phyloP scores from a whole-genome alignment of 1,284 basidiomycete species.

The Retiboletus fuscus region DNA sequence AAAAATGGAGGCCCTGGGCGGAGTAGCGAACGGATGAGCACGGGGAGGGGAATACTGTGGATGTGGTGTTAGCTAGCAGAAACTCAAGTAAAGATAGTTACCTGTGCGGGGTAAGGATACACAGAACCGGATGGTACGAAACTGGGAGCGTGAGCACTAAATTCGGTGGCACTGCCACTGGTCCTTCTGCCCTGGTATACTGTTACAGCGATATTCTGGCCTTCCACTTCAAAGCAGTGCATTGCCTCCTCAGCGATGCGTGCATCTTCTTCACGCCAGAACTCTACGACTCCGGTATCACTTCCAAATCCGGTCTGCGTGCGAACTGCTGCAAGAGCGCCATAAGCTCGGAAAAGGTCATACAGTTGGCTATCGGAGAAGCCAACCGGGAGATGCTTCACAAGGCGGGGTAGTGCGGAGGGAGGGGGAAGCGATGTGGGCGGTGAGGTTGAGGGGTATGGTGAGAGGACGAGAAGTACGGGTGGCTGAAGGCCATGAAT shows the following conservation, averaged over 20 bases:
- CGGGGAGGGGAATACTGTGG: slow-evolving; percentile 73
- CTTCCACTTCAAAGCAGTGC: slow-evolving; percentile 84
- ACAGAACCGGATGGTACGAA: slow-evolving; percentile 77
- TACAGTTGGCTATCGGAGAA: slow-evolving; percentile 82
- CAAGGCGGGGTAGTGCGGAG: slow-evolving; percentile 76
- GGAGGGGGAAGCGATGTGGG: slow-evolving; percentile 79
- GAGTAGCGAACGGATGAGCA: slow-evolving; percentile 52
- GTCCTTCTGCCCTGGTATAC: slow-evolving; percentile 75
- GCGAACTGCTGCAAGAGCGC: slow-evolving; percentile 76
- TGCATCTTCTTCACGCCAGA: slow-evolving; percentile 91
- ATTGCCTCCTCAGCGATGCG: slow-evolving; percentile 79
- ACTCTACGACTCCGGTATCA: slow-evolving; percentile 83
- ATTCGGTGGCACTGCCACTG: slow-evolving; percentile 66
- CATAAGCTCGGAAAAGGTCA: slow-evolving; percentile 79
- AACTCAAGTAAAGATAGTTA: slow-evolving; percentile 39
- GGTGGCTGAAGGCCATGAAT: slow-evolving; percentile 68
- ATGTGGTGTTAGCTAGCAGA: slow-evolving; percentile 21
- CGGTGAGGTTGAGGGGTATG: slow-evolving; percentile 78
- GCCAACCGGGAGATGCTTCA: slow-evolving; percentile 78
- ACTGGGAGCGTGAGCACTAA: slow-evolving; percentile 76
- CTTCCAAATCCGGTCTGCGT: slow-evolving; percentile 78
- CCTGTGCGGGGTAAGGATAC: slow-evolving; percentile 65
- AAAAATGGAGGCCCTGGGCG: slow-evolving; percentile 59
- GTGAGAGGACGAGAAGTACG: slow-evolving; percentile 74
- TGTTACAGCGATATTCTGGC: slow-evolving; percentile 83